Base-by-base conservation (phyloP, 2,329 filamentous ascomycete species). In the Diaporthe destruens region DNA sequence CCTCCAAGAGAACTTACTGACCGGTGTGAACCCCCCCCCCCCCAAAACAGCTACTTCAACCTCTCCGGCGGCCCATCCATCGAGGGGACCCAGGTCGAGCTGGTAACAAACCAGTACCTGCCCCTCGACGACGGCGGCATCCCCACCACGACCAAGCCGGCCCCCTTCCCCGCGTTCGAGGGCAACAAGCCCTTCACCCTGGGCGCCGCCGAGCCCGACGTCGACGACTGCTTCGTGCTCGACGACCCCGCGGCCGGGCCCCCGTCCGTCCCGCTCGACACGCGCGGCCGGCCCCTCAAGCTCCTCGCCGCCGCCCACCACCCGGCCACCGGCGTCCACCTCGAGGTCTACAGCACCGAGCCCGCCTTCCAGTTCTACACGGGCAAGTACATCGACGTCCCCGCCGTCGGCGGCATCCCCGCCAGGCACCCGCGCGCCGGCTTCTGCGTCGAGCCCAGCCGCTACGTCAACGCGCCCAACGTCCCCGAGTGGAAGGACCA, bases 361-460 rank as follows among this genome's bases (percentile, higher is more conserved):
- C 96, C 96, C 0, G 94, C 94, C 0, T 98, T 98, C 87, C 96
- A 98, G 82, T 97, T 98, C 84, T 98, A 98, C 84, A 97, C 95
- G 0, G 96, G 96, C 76, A 92, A 93, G 79, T 92, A 91, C 79
- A 95, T 97, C 76, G 85, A 96, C 77, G 92, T 97, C 16, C 92
- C 93, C 0, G 92, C 85, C 39, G 85, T 90, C 4, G 87, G 86
- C n/a, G 86, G 86, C 2, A 82, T 89, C 36, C 89, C 92, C 0
- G 91, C 92, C 0, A 88, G 94, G 63, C 89, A 87, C 0, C 80
- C 89, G 5, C 89, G 94, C 63, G 90, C 91, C 56, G 96, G 93
- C 0, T 97, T 98, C 85, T 98, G 95, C 81, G 92, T 98, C 55
- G 96, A 99, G 86, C 95, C 96, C 0, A 94, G 93, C 78, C 90